Conservation (phyloP, 306 rosid species). For the Clitoria ternatea region DNA sequence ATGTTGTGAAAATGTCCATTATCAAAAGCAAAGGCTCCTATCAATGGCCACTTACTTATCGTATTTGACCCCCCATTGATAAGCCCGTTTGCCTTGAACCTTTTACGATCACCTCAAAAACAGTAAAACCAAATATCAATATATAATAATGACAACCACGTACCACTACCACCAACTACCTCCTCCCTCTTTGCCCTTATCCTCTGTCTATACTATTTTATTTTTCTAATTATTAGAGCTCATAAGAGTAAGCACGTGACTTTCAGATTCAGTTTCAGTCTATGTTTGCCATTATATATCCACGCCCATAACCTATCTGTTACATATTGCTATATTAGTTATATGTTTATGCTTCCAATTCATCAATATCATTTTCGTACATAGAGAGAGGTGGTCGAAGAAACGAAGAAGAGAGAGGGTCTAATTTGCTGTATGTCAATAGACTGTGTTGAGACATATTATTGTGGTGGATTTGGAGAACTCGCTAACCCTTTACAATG, state of each 20-base stretch:
- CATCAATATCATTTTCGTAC: not conserved
- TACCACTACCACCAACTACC: not conserved
- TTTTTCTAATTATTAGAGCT: too few species aligned
- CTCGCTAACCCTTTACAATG: constrained; percentile 69
- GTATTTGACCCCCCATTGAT: constrained; percentile 34
- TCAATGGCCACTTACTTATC: constrained; percentile 41
- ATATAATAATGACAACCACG: not conserved
- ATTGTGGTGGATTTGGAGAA: too few species aligned
- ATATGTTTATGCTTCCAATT: not conserved
- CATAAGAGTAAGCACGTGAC: not conserved
- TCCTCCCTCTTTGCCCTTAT: not conserved
- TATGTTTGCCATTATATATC: not conserved
- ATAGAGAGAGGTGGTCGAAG: not conserved
- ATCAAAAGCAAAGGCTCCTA: constrained; percentile 38
- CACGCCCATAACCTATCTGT: too few species aligned
- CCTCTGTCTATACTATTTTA: too few species aligned
- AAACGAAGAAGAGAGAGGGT: constrained; percentile 6
- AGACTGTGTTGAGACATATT: constrained; percentile 47
- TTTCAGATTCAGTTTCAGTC: not conserved
- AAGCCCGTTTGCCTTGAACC: constrained; percentile 20
- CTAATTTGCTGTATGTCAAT: constrained; percentile 66
- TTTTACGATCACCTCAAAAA: not conserved
- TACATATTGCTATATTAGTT: too few species aligned
- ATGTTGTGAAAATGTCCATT: constrained; percentile 4
- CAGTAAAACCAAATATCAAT: not conserved